These are phyloP conservation scores for Bretziella fagacearum DNA, from an alignment of 2,329 filamentous ascomycete species.

Conservation along the genomic window DNA sequence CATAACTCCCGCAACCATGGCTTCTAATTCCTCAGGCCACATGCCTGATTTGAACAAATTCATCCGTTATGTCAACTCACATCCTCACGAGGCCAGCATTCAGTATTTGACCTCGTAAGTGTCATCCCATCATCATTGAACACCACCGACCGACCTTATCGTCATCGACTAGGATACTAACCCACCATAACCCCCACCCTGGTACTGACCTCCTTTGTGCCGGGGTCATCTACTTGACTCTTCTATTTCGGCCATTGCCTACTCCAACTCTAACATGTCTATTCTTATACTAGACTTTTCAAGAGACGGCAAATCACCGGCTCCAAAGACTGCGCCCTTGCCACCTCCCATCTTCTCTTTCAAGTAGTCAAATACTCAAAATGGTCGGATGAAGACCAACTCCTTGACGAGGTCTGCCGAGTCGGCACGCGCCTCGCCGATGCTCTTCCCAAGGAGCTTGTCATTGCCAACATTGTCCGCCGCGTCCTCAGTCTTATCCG, in stretches of 20 bases:
- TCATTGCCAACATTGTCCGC: slow-evolving; percentile 85
- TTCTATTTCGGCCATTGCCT: no score
- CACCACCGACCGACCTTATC: background rate
- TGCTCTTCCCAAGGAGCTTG: slow-evolving; percentile 78
- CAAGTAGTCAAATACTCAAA: slow-evolving; percentile 71
- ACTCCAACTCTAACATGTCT: background rate
- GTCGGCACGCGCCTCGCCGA: slow-evolving; percentile 63
- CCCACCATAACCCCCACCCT: no score
- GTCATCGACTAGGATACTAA: background rate
- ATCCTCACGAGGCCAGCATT: slow-evolving; percentile 62
- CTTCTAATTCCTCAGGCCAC: slow-evolving; percentile 15
- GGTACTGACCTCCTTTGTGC: no score
- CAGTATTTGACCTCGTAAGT: slow-evolving; percentile 69
- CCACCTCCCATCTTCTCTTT: slow-evolving; percentile 75
- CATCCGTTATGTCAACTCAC: slow-evolving; percentile 60
- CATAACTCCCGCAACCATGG: background rate
- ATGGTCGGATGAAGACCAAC: slow-evolving; percentile 57
- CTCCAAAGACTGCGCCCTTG: slow-evolving; percentile 75
- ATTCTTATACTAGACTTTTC: slow-evolving; percentile 43
- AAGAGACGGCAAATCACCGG: slow-evolving; percentile 82
- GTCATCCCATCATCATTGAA: slow-evolving; percentile 6
- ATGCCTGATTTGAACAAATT: slow-evolving; percentile 65
- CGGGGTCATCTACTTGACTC: no score
- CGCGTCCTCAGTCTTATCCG: slow-evolving; percentile 80
- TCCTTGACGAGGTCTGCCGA: slow-evolving; percentile 64